Base-by-base conservation (phyloP, 148 eudicot species). In the Dianthus caryophyllus region DNA sequence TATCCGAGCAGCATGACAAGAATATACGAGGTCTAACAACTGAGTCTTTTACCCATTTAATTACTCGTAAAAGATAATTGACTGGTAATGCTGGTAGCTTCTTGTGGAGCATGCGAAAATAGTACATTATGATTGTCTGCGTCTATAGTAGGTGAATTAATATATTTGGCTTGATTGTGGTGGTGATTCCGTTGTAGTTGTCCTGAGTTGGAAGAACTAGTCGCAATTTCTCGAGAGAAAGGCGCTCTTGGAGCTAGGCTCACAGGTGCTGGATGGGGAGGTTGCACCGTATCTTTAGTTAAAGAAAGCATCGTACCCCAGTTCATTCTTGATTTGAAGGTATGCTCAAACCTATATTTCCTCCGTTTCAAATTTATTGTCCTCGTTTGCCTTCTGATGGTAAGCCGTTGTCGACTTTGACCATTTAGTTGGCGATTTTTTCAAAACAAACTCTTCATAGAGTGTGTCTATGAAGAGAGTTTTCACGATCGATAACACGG, bases 251-350 rank as follows among this genome's bases (percentile, higher is more conserved):
- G 98, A 60, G 88, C 96, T 11, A 86, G 98, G 80, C 90, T 93
- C 31, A 93, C 98, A 0, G 98, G 98, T 74, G 98, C 98, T 26
- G 98, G 98, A 76, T 93, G 98, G 98, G 98, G 98, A 66, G 98
- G 98, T 52, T 93, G 97, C 75, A 84, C 86, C 5, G 98, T 93
- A 65, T 85, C 96, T 59, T 80, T 93, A 70, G 98, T 93, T 20
- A 88, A 83, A 77, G 97, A 94, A 75, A 86, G 77, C 29, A 70
- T 65, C 26, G 98, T 94, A 50, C 97, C 96, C 15, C 87, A 90
- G 33, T 94, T 94, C 55, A 94, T 94, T 65, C 92, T 90, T 51
- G 84, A 94, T 69, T 73, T 90, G 67, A 94, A 90, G 92, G 98
- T 89, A 61, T 55, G 76, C 71, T 56, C 25, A 50, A 9, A 13